These are phyloP conservation scores for Coemansia sp. DNA, from an alignment of 192 early-diverging fungal species.

Conservation along the genomic window DNA sequence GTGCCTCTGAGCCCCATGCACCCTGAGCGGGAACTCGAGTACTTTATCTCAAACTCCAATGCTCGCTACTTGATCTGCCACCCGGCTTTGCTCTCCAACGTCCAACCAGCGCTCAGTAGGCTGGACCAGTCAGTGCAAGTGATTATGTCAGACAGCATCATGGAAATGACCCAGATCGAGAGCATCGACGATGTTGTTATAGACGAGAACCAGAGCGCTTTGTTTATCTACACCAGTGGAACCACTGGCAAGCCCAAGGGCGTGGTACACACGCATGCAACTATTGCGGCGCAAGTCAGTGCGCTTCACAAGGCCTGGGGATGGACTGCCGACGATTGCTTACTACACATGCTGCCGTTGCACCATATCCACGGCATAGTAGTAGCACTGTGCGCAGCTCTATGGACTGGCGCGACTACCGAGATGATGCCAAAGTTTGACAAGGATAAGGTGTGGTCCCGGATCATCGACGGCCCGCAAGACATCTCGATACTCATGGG, in stretches of 20 bases:
- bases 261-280: conserved; percentile 74
- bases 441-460: conserved; percentile 64
- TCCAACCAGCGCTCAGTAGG: conserved; percentile 43
- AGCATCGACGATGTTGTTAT: conserved; percentile 16
- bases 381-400: conserved; percentile 65
- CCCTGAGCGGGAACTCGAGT: conserved; percentile 75
- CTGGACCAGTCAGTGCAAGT: conserved; percentile 22
- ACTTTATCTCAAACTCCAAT: conserved; percentile 71
- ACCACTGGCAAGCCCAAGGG: conserved; percentile 79
- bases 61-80: conserved; percentile 65
- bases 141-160: conserved; percentile 25
- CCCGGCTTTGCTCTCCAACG: conserved; percentile 31
- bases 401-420: conserved; percentile 72
- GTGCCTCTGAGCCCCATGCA: conserved; percentile 77
- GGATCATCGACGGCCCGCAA: conserved; percentile 59
- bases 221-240: conserved; percentile 82
- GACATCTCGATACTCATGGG: conserved; percentile 83
- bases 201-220: conserved; percentile 57
- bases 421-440: conserved; percentile 80
- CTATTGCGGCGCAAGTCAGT: conserved; percentile 66
- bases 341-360: conserved; percentile 81
- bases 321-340: conserved; percentile 66
- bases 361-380: conserved; percentile 81
- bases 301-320: conserved; percentile 73
- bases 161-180: conserved; percentile 5